phyloP scores from a whole-genome alignment of 177 flowering plant genomes.

The Vitis hybrid region DNA sequence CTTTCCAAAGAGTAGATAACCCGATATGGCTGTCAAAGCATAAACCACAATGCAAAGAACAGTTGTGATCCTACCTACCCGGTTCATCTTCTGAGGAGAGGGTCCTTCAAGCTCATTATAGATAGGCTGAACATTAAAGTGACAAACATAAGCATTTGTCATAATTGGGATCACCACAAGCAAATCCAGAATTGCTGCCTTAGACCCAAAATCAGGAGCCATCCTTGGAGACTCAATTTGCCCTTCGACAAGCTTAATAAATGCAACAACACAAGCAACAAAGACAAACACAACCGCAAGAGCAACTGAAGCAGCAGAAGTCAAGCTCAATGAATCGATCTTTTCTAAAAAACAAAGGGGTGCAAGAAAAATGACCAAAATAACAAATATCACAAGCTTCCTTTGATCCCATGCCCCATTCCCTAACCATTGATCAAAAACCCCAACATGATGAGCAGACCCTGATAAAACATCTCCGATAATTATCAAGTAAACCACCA shows the following conservation, averaged over 20 bases:
- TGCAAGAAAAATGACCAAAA: slow-evolving; percentile 67
- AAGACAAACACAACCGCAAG: slow-evolving; percentile 87
- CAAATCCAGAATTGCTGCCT: slow-evolving; percentile 72
- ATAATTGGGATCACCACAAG: slow-evolving; percentile 95
- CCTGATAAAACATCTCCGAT: slow-evolving; percentile 98
- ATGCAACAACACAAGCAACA: slow-evolving; percentile 59
- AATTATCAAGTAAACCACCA: slow-evolving; percentile 94
- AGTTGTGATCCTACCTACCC: slow-evolving; percentile 80
- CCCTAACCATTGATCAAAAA: slow-evolving; percentile 88
- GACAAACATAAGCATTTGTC: slow-evolving; percentile 94
- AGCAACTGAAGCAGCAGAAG: slow-evolving; percentile 93
- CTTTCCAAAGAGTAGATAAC: slow-evolving; percentile 86
- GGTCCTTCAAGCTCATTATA: slow-evolving; percentile 91
- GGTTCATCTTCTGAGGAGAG: slow-evolving; percentile 89
- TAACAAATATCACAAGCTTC: slow-evolving; percentile 60
- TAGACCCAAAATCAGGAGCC: slow-evolving; percentile 84
- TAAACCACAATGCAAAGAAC: slow-evolving; percentile 70
- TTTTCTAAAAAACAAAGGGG: slow-evolving; percentile 80
- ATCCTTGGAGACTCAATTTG: slow-evolving; percentile 65
- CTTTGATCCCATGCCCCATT: slow-evolving; percentile 88
- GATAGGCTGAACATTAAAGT: slow-evolving; percentile 92
- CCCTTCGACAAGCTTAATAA: slow-evolving; percentile 78
- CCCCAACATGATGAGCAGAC: slow-evolving; percentile 71
- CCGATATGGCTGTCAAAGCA: slow-evolving; percentile 72
- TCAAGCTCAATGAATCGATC: slow-evolving; percentile 89